A percentile compares a stretch with the other conserved stretches of the same genome.
Conservation (phyloP, 345 rosid genomes). For the Kernera saxatilis region DNA sequence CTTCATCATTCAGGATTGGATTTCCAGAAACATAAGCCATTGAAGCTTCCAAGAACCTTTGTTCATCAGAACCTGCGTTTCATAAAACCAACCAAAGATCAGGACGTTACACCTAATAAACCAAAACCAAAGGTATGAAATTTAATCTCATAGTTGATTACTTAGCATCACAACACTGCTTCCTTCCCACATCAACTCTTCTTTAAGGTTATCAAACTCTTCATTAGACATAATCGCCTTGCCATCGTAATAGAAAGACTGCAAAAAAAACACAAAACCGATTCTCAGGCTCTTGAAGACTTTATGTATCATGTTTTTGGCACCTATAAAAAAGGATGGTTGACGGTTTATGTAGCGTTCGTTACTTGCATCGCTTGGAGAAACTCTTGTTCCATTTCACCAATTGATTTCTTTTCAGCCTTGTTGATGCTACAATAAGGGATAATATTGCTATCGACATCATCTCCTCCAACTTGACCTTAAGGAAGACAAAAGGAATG, state of each 20-base stretch:
- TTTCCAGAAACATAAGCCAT: conserved; percentile 89
- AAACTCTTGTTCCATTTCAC: conserved; percentile 95
- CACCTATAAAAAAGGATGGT: neutral
- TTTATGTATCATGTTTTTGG: neutral
- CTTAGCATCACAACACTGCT: conserved; percentile 99
- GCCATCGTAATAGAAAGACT: conserved; percentile 94
- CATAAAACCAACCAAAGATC: neutral
- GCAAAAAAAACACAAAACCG: conserved; percentile 5
- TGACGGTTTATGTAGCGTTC: conserved; percentile 15
- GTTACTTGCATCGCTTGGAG: conserved; percentile 91
- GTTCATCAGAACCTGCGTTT: conserved; percentile 73
- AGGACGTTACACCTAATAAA: neutral
- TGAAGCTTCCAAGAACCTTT: conserved; percentile 88
- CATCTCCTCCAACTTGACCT: conserved; percentile 63
- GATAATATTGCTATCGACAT: conserved; percentile 63
- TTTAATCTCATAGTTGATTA: conserved; percentile 27
- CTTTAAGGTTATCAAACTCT: conserved; percentile 97
- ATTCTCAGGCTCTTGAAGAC: neutral
- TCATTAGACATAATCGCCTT: conserved; percentile 94
- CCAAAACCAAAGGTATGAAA: neutral
- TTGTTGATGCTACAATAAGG: conserved; percentile 71
- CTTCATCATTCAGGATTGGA: conserved; percentile 66
- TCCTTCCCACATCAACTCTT: conserved; percentile 99
- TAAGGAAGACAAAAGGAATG: conserved; percentile 1
- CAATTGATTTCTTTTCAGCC: conserved; percentile 68